Conservation (phyloP, 208 protist genomes). For the Leishmania mexicana region DNA sequence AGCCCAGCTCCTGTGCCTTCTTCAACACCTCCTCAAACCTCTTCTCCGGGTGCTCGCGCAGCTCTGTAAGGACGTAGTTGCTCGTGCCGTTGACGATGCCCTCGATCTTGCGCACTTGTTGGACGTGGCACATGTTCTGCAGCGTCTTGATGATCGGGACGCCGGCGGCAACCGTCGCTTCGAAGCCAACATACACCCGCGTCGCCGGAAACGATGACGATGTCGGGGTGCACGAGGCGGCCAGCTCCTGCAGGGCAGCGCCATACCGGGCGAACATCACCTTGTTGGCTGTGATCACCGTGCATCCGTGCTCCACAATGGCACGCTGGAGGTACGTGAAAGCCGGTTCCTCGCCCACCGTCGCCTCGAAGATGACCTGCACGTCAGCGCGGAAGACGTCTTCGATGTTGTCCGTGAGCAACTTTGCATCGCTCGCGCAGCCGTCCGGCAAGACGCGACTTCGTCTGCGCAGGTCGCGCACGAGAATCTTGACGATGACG, state of each 20-base stretch:
- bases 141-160: slow-evolving; percentile 43
- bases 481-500: slow-evolving; percentile 39
- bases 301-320: slow-evolving; percentile 34
- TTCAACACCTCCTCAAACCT: slow-evolving; percentile 29
- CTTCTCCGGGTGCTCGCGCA: slow-evolving; percentile 31
- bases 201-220: slow-evolving; percentile 19
- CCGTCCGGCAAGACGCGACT: slow-evolving; percentile 21
- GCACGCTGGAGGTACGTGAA: slow-evolving; percentile 30
- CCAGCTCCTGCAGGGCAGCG: slow-evolving; percentile 34
- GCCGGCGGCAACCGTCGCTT: slow-evolving; percentile 37
- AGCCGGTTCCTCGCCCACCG: slow-evolving; percentile 38
- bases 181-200: slow-evolving; percentile 31
- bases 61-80: slow-evolving; percentile 43
- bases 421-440: slow-evolving; percentile 25
- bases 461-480: slow-evolving; percentile 11
- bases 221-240: slow-evolving; percentile 10
- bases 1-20: slow-evolving; percentile 40
- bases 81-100: slow-evolving; percentile 47
- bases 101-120: slow-evolving; percentile 37
- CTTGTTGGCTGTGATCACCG: slow-evolving; percentile 45
- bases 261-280: slow-evolving; percentile 43
- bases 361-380: slow-evolving; percentile 40
- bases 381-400: slow-evolving; percentile 24
- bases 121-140: slow-evolving; percentile 33
- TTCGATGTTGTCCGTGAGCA: slow-evolving; percentile 31